Conservation (phyloP, 768 basidiomycete genomes). For the Xerocomellus amylosporus region DNA sequence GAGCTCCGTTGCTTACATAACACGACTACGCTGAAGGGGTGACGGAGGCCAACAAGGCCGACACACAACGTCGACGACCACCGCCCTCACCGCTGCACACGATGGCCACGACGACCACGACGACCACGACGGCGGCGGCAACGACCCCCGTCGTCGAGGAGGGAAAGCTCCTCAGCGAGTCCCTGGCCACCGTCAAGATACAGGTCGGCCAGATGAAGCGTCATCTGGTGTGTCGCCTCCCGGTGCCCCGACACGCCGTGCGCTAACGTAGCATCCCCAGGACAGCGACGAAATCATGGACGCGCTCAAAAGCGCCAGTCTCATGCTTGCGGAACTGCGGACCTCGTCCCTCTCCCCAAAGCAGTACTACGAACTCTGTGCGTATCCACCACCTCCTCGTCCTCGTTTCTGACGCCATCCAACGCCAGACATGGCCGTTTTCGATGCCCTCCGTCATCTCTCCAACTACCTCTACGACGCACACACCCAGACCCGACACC, state of each 20-base stretch:
- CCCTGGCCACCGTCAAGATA: slow-evolving; percentile 81
- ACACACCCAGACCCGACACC: slow-evolving; percentile 86
- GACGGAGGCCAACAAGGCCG: neutral
- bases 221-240: slow-evolving; percentile 62
- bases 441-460: slow-evolving; percentile 92
- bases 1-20: slow-evolving; percentile 18
- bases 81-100: slow-evolving; percentile 10
- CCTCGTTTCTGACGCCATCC: neutral
- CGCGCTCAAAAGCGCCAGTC: slow-evolving; percentile 92
- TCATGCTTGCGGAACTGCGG: slow-evolving; percentile 95
- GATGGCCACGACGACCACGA: slow-evolving; percentile 23
- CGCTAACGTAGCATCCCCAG: slow-evolving; percentile 37
- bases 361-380: slow-evolving; percentile 98
- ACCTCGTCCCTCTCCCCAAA: slow-evolving; percentile 93
- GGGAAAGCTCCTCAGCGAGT: slow-evolving; percentile 82
- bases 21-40: slow-evolving; percentile 3
- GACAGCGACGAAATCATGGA: slow-evolving; percentile 98
- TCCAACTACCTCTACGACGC: slow-evolving; percentile 97
- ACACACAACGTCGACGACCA: neutral
- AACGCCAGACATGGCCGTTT: slow-evolving; percentile 89
- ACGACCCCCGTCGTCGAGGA: slow-evolving; percentile 57
- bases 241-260: neutral
- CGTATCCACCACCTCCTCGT: slow-evolving; percentile 20
- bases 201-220: slow-evolving; percentile 95
- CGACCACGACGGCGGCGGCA: slow-evolving; percentile 14